A percentile compares a stretch with the other conserved stretches of the same genome.
phyloP scores from a whole-genome alignment of 371 early-diverging fungal genomes.

The Saksenaea vasiformis region DNA sequence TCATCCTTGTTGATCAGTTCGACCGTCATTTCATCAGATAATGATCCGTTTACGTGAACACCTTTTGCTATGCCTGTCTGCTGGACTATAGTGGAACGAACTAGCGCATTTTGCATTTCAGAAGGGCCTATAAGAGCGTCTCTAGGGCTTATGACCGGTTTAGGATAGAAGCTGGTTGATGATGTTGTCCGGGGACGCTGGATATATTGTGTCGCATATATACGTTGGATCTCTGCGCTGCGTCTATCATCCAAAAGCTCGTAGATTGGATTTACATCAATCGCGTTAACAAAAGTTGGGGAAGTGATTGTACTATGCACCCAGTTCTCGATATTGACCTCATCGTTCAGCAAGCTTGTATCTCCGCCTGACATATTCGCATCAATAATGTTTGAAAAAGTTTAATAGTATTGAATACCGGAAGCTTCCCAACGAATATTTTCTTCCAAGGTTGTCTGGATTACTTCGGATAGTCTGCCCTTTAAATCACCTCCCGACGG shows the following conservation, averaged over 20 bases:
- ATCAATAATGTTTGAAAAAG: neutral
- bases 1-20: neutral
- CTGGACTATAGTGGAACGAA: too few species aligned
- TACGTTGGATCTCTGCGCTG: neutral
- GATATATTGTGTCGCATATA: neutral
- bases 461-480: neutral
- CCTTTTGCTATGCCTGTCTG: neutral
- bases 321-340: neutral
- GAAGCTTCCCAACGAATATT: neutral
- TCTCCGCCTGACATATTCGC: neutral
- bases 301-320: neutral
- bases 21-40: neutral
- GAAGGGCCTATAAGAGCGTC: too few species aligned
- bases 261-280: neutral
- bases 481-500: neutral
- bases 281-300: neutral
- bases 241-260: neutral
- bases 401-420: neutral
- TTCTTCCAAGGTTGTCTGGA: neutral
- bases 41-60: neutral
- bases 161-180: too few species aligned
- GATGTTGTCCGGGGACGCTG: neutral
- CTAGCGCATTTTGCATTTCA: too few species aligned
- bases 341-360: neutral
- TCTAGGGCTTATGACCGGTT: too few species aligned